phyloP scores from a whole-genome alignment of 2,329 filamentous ascomycete species.

The Aspergillus costaricaensis region DNA sequence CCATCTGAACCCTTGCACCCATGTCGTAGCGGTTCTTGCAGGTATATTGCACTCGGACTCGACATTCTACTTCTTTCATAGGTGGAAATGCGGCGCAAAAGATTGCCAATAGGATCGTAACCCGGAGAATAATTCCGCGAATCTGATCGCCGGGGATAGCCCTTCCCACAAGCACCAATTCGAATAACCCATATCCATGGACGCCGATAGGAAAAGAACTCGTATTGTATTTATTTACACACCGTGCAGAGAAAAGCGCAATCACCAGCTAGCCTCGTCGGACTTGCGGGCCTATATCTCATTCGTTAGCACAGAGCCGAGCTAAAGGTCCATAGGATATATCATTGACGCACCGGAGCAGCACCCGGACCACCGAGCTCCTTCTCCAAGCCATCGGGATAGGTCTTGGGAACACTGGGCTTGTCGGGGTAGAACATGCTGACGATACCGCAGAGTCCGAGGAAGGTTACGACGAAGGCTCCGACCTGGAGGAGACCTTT shows the following conservation, averaged over 20 bases:
- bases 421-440: slow-evolving; percentile 71
- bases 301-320: neutral
- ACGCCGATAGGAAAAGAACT: slow-evolving; percentile 35
- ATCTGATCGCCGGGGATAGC: neutral
- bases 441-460: slow-evolving; percentile 68
- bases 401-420: slow-evolving; percentile 68
- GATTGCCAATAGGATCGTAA: neutral
- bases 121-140: neutral
- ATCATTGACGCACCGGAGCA: slow-evolving; percentile 58
- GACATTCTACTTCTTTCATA: neutral
- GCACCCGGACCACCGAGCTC: slow-evolving; percentile 73
- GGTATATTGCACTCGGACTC: neutral
- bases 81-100: neutral
- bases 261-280: slow-evolving; percentile 42
- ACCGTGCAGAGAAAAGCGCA: slow-evolving; percentile 26
- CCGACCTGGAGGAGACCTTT: slow-evolving; percentile 71
- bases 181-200: slow-evolving; percentile 23
- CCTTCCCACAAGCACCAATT: slow-evolving; percentile 18
- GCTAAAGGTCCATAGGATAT: neutral
- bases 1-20: neutral
- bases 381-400: slow-evolving; percentile 67
- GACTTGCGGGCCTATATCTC: slow-evolving; percentile 40
- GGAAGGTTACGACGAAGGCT: slow-evolving; percentile 64
- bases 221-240: slow-evolving; percentile 46
- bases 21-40: neutral